These are phyloP conservation scores for Fusarium heterosporum DNA, from an alignment of 2,329 filamentous ascomycete genomes.

Conservation along the genomic window DNA sequence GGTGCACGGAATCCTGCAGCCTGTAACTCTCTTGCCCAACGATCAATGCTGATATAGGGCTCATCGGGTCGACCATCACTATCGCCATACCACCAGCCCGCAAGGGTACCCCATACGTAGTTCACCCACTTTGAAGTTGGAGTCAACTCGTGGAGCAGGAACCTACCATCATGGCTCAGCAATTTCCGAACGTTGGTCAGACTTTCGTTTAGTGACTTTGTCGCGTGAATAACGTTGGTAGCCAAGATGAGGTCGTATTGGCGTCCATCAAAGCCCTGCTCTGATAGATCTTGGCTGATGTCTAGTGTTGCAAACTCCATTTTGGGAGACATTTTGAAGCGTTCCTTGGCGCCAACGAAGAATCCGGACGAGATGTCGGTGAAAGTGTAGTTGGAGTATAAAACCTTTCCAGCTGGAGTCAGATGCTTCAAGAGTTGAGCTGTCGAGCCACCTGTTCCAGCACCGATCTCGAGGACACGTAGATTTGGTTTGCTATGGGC, in stretches of 20 bases:
- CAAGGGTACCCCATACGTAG: constrained; percentile 7
- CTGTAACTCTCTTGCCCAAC: background rate
- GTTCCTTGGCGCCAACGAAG: background rate
- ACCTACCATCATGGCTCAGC: background rate
- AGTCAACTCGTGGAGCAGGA: constrained; percentile 2
- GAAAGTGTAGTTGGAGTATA: constrained; percentile 5
- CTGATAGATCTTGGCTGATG: background rate
- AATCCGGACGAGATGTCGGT: constrained; percentile 5
- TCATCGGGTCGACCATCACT: background rate
- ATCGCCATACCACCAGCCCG: constrained; percentile 14
- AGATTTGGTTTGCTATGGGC: constrained; percentile 6
- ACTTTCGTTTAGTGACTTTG: background rate
- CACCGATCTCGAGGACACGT: constrained; percentile 5
- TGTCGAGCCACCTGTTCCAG: constrained; percentile 5
- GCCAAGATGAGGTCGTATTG: constrained; percentile 6
- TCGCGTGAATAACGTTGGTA: constrained; percentile 4
- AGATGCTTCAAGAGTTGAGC: background rate
- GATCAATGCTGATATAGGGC: background rate
- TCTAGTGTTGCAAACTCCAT: constrained; percentile 1
- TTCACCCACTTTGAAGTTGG: constrained; percentile 4
- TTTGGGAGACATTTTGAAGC: background rate
- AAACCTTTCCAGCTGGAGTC: background rate
- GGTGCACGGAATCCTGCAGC: background rate
- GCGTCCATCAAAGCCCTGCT: background rate
- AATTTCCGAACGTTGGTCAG: constrained; percentile 3